Base-by-base conservation (phyloP, 257 asterid genomes). In the Ligustrum vulgare region DNA sequence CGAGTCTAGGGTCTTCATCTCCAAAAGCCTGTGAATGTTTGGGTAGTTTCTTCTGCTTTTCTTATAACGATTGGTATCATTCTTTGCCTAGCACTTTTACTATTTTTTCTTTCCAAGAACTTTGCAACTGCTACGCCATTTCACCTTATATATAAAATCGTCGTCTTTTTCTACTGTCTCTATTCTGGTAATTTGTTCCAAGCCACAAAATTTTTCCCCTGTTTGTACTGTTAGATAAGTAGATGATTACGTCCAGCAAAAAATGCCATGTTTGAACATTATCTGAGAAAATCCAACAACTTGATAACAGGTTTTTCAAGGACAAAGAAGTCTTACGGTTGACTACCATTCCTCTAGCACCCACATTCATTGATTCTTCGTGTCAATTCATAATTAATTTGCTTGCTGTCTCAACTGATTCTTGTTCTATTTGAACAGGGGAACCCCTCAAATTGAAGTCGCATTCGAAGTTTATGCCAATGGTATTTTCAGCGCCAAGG, bases 291-390 rank as follows among this genome's bases (percentile, higher is more conserved):
- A 22, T 18, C 25, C 3, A 22, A 8, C 35, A 49, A 23, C 35
- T 54, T 60, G 47, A 15, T 80, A 43, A 62, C 80, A 94, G 98
- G 98, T 94, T 31, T 94, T 83, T 63, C 98, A 94, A 85, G 99
- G 99, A 39, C 98, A 94, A 84, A 81, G 99, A 83, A 92, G 97
- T 75, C 90, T 94, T 66, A 91, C 96, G 34, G 91, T 90, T 94
- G 20, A 79, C 89, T 8, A 98, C 97, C 81, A 89, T 94, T 23
- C 80, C 98, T 49, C 99, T 98, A 6, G 96, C 99, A 60, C 99
- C 98, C 72, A 92, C 97, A 98, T 92, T 75, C 2, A 58, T 33
- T 72, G 22, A 39, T 20, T 35, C 20, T 37, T 58, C 1, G 0
- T 65, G 36, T 58, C 62, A 37, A 22, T 20, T 72, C 36, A 18